Evolutionary conservation across 2,329 filamentous ascomycete genomes (phyloP).

Genomic region (Beauveria sp.): DNA sequence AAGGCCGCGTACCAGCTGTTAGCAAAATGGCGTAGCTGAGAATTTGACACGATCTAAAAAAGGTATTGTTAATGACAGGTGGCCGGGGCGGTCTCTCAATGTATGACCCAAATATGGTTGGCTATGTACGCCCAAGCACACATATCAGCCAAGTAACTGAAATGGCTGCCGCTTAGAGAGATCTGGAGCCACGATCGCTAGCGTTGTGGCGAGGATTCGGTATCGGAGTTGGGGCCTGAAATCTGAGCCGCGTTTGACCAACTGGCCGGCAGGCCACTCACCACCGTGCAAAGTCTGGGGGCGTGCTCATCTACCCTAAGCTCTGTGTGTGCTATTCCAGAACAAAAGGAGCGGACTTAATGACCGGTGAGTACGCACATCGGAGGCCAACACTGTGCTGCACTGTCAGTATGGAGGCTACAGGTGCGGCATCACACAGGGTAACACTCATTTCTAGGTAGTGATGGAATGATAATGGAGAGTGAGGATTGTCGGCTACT

Average conservation of each 20-base stretch:
- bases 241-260: background rate
- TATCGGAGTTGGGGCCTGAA: background rate
- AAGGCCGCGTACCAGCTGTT: background rate
- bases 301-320: background rate
- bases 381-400: background rate
- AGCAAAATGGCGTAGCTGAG: background rate
- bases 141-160: background rate
- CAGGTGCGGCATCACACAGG: background rate
- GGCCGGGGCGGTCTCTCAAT: background rate
- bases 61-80: background rate
- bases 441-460: background rate
- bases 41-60: background rate
- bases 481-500: too few relatives aligned
- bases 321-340: background rate
- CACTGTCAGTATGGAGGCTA: background rate
- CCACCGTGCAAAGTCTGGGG: background rate
- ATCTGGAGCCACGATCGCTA: background rate
- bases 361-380: background rate
- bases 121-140: background rate
- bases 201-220: constrained; percentile 1
- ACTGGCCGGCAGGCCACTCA: background rate
- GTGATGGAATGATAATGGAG: too few relatives aligned
- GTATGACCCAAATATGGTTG: background rate
- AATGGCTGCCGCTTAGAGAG: background rate
- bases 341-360: background rate